Conservation (phyloP, 1,139 yeast genomes). For the Debaryomyces udenii region DNA sequence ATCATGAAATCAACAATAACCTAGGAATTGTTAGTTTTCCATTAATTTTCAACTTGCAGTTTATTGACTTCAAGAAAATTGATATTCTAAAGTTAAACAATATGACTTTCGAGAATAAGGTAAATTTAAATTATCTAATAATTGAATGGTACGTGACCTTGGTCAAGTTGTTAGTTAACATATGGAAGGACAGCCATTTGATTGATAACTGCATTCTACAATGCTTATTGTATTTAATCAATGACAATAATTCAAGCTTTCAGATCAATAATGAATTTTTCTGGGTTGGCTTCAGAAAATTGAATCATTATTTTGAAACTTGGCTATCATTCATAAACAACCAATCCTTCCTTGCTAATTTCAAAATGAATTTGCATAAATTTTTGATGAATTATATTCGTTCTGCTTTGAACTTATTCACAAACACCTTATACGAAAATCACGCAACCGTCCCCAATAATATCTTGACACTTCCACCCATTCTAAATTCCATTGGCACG, state of each 20-base stretch:
- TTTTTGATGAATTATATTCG: constrained; percentile 20
- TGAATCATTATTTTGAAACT: constrained; percentile 30
- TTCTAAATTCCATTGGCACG: not conserved
- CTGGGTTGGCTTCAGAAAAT: constrained; percentile 28
- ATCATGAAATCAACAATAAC: constrained; percentile 41
- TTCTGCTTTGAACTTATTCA: constrained; percentile 8
- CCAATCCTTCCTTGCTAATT: constrained; percentile 18
- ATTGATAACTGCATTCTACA: constrained; percentile 32
- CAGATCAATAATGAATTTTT: constrained; percentile 31
- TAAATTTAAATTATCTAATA: constrained; percentile 25
- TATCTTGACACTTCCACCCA: constrained; percentile 6
- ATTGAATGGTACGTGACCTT: constrained; percentile 46
- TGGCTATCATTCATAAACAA: constrained; percentile 26
- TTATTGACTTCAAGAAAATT: constrained; percentile 22
- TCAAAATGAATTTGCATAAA: constrained; percentile 21
- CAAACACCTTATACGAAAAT: constrained; percentile 1
- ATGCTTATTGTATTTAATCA: constrained; percentile 29
- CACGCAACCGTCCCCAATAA: constrained; percentile 5
- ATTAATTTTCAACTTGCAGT: constrained; percentile 38
- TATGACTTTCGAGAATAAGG: constrained; percentile 12
- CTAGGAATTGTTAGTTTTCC: constrained; percentile 50
- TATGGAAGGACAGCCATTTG: constrained; percentile 23
- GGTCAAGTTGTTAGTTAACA: constrained; percentile 33
- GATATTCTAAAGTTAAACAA: constrained; percentile 15
- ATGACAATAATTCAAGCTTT: constrained; percentile 23